phyloP scores from a whole-genome alignment of 805 yeast species.

The Soucietia sequanensis region DNA sequence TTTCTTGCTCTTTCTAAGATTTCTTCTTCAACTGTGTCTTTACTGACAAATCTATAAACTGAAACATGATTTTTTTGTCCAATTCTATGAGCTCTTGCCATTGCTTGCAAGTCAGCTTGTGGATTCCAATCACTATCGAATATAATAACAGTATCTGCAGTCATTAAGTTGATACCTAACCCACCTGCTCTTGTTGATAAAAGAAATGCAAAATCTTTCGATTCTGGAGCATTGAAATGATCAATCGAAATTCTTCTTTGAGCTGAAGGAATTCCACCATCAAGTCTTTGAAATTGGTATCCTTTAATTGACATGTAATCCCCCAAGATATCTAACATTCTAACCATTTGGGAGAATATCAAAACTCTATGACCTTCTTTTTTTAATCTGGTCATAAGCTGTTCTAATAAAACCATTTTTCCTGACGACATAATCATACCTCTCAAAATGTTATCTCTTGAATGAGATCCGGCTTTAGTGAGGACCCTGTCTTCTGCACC shows the following conservation, averaged over 20 bases:
- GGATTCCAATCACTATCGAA: conserved; percentile 99
- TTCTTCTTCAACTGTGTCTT: conserved; percentile 97
- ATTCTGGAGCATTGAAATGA: conserved; percentile 91
- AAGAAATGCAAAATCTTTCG: conserved; percentile 87
- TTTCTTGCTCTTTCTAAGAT: conserved; percentile 94
- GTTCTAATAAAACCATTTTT: conserved; percentile 94
- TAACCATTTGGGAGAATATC: conserved; percentile 95
- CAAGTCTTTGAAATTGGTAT: conserved; percentile 84
- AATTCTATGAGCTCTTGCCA: conserved; percentile 99
- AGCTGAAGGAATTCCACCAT: conserved; percentile 94
- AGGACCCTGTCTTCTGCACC: conserved; percentile 85
- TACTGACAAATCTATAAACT: conserved; percentile 96
- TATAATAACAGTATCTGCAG: conserved; percentile 97
- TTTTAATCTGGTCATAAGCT: conserved; percentile 74
- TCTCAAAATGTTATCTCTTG: conserved; percentile 78
- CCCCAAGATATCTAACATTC: conserved; percentile 92
- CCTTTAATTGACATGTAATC: conserved; percentile 90
- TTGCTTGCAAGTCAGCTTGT: conserved; percentile 97
- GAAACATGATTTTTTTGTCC: conserved; percentile 99
- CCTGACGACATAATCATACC: conserved; percentile 98
- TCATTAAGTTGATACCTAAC: conserved; percentile 95
- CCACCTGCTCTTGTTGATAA: conserved; percentile 99
- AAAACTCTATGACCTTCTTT: conserved; percentile 96
- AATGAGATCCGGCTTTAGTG: conserved; percentile 55
- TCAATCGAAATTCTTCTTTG: conserved; percentile 94